phyloP scores from a whole-genome alignment of 2,329 filamentous ascomycete species.

The Zymoseptoria crescenta region DNA sequence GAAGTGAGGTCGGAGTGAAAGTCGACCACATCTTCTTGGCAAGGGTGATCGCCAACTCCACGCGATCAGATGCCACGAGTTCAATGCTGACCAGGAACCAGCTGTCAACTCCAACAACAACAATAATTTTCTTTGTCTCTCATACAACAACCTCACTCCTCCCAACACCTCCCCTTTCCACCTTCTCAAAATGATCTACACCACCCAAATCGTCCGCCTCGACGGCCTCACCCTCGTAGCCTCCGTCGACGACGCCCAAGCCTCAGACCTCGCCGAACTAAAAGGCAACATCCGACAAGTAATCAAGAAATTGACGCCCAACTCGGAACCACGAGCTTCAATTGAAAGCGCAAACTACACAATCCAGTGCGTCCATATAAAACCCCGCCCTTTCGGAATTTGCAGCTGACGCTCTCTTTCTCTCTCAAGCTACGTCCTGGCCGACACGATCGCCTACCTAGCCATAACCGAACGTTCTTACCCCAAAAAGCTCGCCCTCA shows the following conservation, averaged over 20 bases:
- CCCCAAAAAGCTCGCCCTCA: slow-evolving; percentile 96
- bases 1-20: not conserved
- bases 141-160: not conserved
- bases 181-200: slow-evolving; percentile 28
- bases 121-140: not conserved
- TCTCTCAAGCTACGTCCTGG: slow-evolving; percentile 66
- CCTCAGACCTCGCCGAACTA: slow-evolving; percentile 72
- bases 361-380: slow-evolving; percentile 60
- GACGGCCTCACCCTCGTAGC: slow-evolving; percentile 94
- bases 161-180: not conserved
- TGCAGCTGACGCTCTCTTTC: slow-evolving; percentile 13
- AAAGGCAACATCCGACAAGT: slow-evolving; percentile 88
- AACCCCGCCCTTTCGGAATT: not conserved
- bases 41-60: not conserved
- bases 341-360: slow-evolving; percentile 81
- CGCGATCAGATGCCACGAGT: not conserved
- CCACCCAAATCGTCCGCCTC: slow-evolving; percentile 87
- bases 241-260: slow-evolving; percentile 82
- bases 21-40: not conserved
- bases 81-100: not conserved
- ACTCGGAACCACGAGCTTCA: slow-evolving; percentile 80
- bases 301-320: slow-evolving; percentile 77
- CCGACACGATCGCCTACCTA: slow-evolving; percentile 77
- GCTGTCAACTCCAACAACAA: not conserved
- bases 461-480: slow-evolving; percentile 91